Evolutionary conservation across 371 early-diverging fungal genomes (phyloP), one percentile per base, ranked within the genome.

Genomic region (Mucor irregularis): DNA sequence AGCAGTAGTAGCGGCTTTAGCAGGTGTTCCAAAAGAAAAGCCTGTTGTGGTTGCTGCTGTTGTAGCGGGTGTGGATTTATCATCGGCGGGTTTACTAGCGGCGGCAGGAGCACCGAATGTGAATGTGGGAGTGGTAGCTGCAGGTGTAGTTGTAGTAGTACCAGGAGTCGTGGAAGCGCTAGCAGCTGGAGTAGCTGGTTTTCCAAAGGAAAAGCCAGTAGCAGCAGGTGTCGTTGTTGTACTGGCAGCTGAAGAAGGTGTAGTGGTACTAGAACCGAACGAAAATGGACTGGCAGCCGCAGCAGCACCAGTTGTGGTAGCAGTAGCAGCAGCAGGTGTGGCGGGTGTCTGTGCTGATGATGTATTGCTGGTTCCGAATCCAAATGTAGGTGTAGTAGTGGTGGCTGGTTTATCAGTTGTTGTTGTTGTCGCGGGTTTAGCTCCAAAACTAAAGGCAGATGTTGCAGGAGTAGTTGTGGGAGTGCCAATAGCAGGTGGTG

Each of bases 21-120:
- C 16, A 17, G 59, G 51, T 31, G 45, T 46, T 24, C 34, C 24
- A 40, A 67, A 67, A 11, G 55, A 42, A 28, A 62, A 50, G 1
- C 29, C 33, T 45, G 62, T 13, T 6, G 34, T 44, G 6, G 40
- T 25, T 40, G 61, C 26, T 13, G 47, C 17, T 5, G 49, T 29
- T 31, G 46, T 25, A 22, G 58, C 31, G 24, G 49, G 35, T 6
- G 48, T 26, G 10, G n/a, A n/a, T n/a, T n/a, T n/a, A n/a, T n/a
- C n/a, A n/a, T 34, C 35, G n/a, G 16, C 14, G 11, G 34, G 31
- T 16, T 16, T 21, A 21, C 19, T 39, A 8, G 40, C 2, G 4
- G 40, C 19, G 21, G 5, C 19, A 7, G 31, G 31, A 11, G 40
- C n/a, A 1, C 40, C 19, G 21, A 39, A 39, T 39, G 19, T 5